Evolutionary conservation across 2,329 filamentous ascomycete species (phyloP).

Genomic region (Xylaria sp.): DNA sequence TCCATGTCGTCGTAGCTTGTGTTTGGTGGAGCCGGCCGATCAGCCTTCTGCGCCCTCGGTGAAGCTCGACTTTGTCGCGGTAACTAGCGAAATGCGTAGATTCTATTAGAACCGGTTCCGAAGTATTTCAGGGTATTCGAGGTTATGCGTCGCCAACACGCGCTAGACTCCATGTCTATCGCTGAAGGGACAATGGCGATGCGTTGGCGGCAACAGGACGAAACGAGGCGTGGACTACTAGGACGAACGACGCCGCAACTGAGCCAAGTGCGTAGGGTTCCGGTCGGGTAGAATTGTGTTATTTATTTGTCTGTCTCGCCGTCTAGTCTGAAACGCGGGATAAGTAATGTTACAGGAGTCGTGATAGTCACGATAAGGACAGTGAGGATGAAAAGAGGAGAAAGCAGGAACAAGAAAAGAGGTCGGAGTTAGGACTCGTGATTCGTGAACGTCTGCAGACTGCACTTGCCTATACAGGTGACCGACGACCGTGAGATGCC

Average conservation of each 20-base stretch:
- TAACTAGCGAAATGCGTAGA: constrained; percentile 19
- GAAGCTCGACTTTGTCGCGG: constrained; percentile 13
- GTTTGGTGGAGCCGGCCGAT: constrained; percentile 20
- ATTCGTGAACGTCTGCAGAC: background rate
- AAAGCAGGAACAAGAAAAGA: background rate
- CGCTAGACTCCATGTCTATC: constrained; percentile 32
- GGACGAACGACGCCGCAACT: constrained; percentile 9
- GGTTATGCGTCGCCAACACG: constrained; percentile 26
- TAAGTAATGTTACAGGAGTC: too few species aligned
- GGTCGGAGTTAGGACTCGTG: background rate
- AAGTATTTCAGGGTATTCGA: constrained; percentile 20
- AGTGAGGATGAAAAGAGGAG: background rate
- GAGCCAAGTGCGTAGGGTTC: constrained; percentile 5
- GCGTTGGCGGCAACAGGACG: constrained; percentile 4
- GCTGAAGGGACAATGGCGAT: constrained; percentile 10
- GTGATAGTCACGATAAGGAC: background rate
- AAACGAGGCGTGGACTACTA: constrained; percentile 7
- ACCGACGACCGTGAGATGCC: background rate
- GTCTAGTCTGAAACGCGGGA: background rate
- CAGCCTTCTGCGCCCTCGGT: constrained; percentile 10
- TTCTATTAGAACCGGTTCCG: constrained; percentile 8
- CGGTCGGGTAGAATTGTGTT: background rate
- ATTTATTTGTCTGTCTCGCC: background rate
- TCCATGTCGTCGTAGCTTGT: constrained; percentile 54
- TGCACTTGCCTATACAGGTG: too few species aligned